Conservation (phyloP, 176 grass and related monocot species). For the Phragmites australis region DNA sequence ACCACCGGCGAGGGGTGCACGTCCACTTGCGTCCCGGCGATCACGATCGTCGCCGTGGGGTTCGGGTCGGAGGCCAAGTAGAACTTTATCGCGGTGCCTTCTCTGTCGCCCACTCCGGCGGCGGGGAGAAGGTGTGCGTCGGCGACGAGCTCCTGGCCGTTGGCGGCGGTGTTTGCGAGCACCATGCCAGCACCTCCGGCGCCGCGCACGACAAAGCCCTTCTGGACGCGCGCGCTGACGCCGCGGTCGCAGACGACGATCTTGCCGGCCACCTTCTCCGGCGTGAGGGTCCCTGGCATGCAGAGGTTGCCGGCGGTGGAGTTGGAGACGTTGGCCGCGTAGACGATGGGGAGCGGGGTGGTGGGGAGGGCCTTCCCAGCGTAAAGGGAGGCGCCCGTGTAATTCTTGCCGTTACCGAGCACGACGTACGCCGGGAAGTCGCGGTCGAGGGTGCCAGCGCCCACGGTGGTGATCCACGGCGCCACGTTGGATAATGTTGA, state of each 20-base stretch:
- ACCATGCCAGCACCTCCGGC: constrained; percentile 83
- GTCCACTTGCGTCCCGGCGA: constrained; percentile 70
- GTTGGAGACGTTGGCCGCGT: constrained; percentile 81
- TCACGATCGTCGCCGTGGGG: constrained; percentile 59
- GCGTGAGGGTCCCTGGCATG: constrained; percentile 64
- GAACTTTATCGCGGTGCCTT: constrained; percentile 54
- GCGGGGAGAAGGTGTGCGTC: constrained; percentile 84
- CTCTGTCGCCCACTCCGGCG: constrained; percentile 57
- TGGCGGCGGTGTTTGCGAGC: constrained; percentile 76
- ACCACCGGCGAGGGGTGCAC: constrained; percentile 66
- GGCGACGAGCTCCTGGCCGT: constrained; percentile 89
- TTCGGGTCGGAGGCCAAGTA: constrained; percentile 48
- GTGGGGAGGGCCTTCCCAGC: constrained; percentile 55
- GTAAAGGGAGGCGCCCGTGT: constrained; percentile 74
- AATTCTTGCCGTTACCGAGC: constrained; percentile 80
- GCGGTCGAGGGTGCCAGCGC: constrained; percentile 75
- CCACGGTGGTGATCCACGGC: constrained; percentile 85
- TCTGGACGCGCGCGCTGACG: constrained; percentile 77
- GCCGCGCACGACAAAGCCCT: constrained; percentile 71
- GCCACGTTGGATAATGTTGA: constrained; percentile 80
- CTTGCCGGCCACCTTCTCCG: constrained; percentile 77
- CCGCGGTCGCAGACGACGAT: constrained; percentile 88
- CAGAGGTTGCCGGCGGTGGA: constrained; percentile 77
- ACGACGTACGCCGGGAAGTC: constrained; percentile 89
- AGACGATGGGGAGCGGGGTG: constrained; percentile 49